A percentile compares a stretch with the other conserved stretches of the same genome.
These are phyloP conservation scores for Nothophytophthora sp. DNA, from an alignment of 352 stramenopile genomes.

Conservation along the genomic window DNA sequence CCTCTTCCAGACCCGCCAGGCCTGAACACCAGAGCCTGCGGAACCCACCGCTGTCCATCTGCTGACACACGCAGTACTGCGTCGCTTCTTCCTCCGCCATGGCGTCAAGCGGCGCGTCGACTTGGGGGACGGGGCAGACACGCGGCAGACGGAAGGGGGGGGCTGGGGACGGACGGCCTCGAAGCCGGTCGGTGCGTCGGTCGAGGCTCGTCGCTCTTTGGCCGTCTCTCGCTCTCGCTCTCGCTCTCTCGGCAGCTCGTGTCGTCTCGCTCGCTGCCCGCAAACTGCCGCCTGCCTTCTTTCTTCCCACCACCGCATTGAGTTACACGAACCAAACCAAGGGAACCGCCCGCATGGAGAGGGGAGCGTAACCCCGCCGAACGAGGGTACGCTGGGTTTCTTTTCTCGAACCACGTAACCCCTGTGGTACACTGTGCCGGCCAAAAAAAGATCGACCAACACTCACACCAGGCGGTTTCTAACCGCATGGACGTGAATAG, in stretches of 20 bases:
- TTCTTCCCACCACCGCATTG: conserved; percentile 12
- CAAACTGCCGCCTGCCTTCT: conserved; percentile 1
- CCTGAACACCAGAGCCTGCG: too few relatives aligned
- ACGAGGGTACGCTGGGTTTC: too few relatives aligned
- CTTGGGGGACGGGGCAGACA: not conserved
- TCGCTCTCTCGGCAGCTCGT: not conserved
- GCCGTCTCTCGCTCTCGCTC: not conserved
- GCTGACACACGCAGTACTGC: conserved; percentile 86
- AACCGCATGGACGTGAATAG: too few relatives aligned
- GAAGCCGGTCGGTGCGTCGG: too few relatives aligned
- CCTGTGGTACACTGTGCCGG: not conserved
- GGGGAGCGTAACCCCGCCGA: conserved; percentile 3
- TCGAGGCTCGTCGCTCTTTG: too few relatives aligned
- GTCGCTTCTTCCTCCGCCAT: conserved; percentile 46
- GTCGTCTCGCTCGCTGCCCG: not conserved
- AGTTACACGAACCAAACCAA: conserved; percentile 3
- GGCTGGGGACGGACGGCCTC: too few relatives aligned
- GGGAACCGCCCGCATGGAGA: not conserved
- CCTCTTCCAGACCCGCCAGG: too few relatives aligned
- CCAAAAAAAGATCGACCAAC: not conserved
- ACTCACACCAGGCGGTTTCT: too few relatives aligned
- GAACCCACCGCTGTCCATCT: conserved; percentile 69
- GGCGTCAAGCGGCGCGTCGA: not conserved
- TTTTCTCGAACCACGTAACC: too few relatives aligned
- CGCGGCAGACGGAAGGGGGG: not conserved